Conservation (phyloP, 371 early-diverging fungal genomes). For the Mortierella sp. region DNA sequence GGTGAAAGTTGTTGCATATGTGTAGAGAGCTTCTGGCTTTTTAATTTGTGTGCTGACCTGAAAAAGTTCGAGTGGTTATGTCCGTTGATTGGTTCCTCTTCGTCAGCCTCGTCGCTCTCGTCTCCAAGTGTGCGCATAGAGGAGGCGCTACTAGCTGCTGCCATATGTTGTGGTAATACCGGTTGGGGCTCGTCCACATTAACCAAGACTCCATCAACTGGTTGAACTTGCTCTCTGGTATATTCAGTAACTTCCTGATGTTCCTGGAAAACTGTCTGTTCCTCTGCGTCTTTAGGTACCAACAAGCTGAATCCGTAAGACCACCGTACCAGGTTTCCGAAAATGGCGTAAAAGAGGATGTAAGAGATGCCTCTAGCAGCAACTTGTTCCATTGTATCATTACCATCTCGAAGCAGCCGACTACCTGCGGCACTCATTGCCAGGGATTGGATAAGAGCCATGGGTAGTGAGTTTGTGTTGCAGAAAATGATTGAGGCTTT, state of each 20-base stretch:
- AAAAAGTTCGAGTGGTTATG: conserved; percentile 4
- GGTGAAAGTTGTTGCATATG: conserved; percentile 15
- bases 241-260: neutral
- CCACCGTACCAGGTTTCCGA: conserved; percentile 81
- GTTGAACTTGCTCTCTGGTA: neutral
- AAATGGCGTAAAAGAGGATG: conserved; percentile 78
- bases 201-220: conserved; percentile 13
- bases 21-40: conserved; percentile 14
- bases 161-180: neutral
- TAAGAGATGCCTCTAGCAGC: conserved; percentile 82
- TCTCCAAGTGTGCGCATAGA: neutral
- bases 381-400: conserved; percentile 72
- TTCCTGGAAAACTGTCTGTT: neutral
- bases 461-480: conserved; percentile 83
- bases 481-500: conserved; percentile 75
- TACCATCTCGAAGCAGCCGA: conserved; percentile 65
- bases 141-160: conserved; percentile 7
- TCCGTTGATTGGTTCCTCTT: neutral
- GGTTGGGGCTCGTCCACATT: conserved; percentile 9
- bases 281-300: conserved; percentile 41
- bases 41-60: neutral
- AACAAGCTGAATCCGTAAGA: conserved; percentile 80
- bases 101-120: neutral
- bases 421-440: conserved; percentile 74
- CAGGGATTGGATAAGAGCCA: conserved; percentile 77